Evolutionary conservation across 768 basidiomycete genomes (phyloP), one percentile per base, ranked within the genome.

Genomic region (Hemileccinum impolitum): DNA sequence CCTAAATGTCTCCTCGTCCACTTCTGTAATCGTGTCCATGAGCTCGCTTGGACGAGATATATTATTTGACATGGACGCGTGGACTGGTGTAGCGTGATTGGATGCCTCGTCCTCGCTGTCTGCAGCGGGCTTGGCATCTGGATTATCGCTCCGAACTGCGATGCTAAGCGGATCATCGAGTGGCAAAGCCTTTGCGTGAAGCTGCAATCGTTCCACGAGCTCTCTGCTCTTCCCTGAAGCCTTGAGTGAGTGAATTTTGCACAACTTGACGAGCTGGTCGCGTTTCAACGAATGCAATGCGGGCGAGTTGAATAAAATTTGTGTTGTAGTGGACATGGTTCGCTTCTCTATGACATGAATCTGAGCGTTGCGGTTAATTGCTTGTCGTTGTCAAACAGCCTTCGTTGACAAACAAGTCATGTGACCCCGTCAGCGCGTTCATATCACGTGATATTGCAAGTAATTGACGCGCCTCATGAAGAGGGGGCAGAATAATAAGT

Each of bases 241-340:
- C 66, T 88, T 90, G 62, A 93, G 74, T 0, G 80, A 74, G 63
- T 93, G 87, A 26, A 84, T 78, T 66, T 91, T 91, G 80, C 90
- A 93, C 43, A 93, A 75, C 54, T 87, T 88, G 45, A 89, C 76
- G 37, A 92, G 85, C 61, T 93, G 90, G 39, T 87, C 83, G 42
- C 90, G 85, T 63, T 89, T 90, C 37, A 93, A 78, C 18, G 88
- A 85, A 62, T 90, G 81, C 25, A 93, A 68, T 2, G 90, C 90
- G 0, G 90, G 87, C 4, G 89, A 89, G 67, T 92, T 89, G 70
- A 87, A 89, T 11, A 92, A 69, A 41, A 92, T 91, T 56, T 89
- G 77, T 0, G 86, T 89, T 2, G 85, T 87, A 9, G 80, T 81
- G 17, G 82, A 80, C 84, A 86, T 85, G 31, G 23, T 50, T 34